These are phyloP conservation scores for Medicago arabica DNA, from an alignment of 306 rosid genomes.

Conservation along the genomic window DNA sequence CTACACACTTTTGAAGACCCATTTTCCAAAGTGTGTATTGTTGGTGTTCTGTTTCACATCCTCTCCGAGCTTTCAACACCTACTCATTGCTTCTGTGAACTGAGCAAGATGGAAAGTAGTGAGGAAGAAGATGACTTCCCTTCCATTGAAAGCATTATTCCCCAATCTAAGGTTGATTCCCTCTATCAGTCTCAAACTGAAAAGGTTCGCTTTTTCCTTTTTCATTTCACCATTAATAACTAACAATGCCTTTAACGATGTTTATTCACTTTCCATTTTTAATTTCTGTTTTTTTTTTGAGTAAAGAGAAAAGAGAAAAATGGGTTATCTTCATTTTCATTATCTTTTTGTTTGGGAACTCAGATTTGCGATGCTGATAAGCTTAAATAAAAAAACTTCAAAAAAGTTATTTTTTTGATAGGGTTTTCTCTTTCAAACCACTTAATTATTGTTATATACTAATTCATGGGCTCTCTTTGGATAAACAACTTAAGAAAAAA, in stretches of 20 bases:
- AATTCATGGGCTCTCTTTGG: too few species aligned
- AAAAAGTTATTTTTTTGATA: conserved; percentile 8
- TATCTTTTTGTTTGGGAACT: neutral
- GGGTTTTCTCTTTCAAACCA: conserved; percentile 13
- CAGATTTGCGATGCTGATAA: neutral
- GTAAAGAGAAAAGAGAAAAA: neutral
- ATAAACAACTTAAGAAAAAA: conserved; percentile 1
- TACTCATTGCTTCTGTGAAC: neutral
- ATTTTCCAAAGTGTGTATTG: too few species aligned
- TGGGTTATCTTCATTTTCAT: neutral
- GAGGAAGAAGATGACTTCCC: conserved; percentile 99
- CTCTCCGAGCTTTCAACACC: neutral
- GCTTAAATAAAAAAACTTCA: neutral
- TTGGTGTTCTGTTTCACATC: neutral
- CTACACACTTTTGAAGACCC: too few species aligned
- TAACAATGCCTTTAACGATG: neutral
- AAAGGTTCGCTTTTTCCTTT: conserved; percentile 61
- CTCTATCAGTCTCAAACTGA: conserved; percentile 91
- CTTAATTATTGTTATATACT: too few species aligned
- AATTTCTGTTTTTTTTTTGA: neutral
- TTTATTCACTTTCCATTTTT: neutral
- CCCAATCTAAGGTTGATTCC: conserved; percentile 91
- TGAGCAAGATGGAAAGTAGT: conserved; percentile 77
- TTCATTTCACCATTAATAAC: neutral
- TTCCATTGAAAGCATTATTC: conserved; percentile 79